phyloP scores from a whole-genome alignment of 1,139 yeast species.

The Blastobotrys indianensis region DNA sequence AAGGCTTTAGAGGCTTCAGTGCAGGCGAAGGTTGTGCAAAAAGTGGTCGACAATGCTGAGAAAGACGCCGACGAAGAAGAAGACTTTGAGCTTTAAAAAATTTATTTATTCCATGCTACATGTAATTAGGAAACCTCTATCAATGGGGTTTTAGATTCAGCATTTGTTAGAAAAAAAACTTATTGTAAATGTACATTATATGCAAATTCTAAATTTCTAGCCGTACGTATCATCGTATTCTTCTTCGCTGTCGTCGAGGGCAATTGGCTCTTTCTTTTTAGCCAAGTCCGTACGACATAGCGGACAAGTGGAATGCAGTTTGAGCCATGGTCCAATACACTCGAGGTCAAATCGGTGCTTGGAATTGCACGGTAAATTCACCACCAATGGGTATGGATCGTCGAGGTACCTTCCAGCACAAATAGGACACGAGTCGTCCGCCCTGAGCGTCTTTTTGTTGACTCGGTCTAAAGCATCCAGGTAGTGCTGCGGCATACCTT shows the following conservation, averaged over 20 bases:
- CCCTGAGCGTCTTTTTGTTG: slow-evolving; percentile 43
- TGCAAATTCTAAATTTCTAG: too few species aligned
- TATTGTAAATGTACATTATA: too few species aligned
- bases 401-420: slow-evolving; percentile 69
- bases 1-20: too few species aligned
- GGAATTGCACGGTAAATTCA: slow-evolving; percentile 65
- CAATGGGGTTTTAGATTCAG: too few species aligned
- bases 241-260: slow-evolving; percentile 53
- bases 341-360: slow-evolving; percentile 80
- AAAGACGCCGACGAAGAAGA: too few species aligned
- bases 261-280: slow-evolving; percentile 42
- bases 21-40: too few species aligned
- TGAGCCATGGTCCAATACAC: slow-evolving; percentile 87
- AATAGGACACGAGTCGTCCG: slow-evolving; percentile 70
- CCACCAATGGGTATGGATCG: slow-evolving; percentile 76
- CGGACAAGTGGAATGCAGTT: slow-evolving; percentile 77
- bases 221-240: slow-evolving; percentile 79
- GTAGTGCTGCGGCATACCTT: slow-evolving; percentile 65
- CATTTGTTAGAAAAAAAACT: too few species aligned
- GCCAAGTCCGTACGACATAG: slow-evolving; percentile 72
- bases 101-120: too few species aligned
- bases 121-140: too few species aligned
- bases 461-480: slow-evolving; percentile 75
- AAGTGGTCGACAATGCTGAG: too few species aligned
- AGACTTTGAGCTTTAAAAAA: too few species aligned